phyloP scores from a whole-genome alignment of 2,329 filamentous ascomycete genomes.

The Trichoderma sp. region DNA sequence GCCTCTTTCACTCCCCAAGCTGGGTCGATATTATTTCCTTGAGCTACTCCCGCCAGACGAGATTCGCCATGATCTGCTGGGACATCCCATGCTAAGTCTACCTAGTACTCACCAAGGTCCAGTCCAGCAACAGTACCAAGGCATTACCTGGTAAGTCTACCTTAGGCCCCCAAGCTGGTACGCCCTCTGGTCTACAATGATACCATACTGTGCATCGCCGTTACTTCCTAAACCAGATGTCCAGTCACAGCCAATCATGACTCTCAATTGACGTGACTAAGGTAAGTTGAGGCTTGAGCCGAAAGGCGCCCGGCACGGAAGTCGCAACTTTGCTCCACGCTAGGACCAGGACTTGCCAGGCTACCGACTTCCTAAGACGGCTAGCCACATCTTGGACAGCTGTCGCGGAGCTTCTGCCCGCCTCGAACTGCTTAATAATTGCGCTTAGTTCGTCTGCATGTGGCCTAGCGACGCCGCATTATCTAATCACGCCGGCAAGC shows the following conservation, averaged over 20 bases:
- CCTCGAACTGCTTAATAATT: neutral
- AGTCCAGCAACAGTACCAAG: too few species aligned
- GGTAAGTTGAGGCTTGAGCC: neutral
- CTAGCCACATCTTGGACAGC: neutral
- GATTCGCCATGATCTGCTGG: neutral
- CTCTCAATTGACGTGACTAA: neutral
- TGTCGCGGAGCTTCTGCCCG: neutral
- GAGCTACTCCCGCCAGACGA: neutral
- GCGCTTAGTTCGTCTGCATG: neutral
- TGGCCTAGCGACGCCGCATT: neutral
- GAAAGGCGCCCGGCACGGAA: conserved; percentile 1
- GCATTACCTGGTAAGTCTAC: too few species aligned
- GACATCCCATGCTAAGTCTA: neutral
- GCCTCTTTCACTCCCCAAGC: neutral
- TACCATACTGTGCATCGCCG: neutral
- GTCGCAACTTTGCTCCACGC: neutral
- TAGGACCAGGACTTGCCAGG: neutral
- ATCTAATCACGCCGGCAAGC: neutral
- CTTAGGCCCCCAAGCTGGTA: too few species aligned
- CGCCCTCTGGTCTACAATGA: neutral
- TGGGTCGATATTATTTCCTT: neutral
- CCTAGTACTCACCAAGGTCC: too few species aligned
- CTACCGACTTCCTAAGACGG: neutral
- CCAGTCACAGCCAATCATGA: neutral
- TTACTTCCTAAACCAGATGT: neutral